Percentiles rank a stretch among this genome's conserved stretches.
Conservation (phyloP, 2,329 filamentous ascomycete genomes). For the Exophiala oligosperma region DNA sequence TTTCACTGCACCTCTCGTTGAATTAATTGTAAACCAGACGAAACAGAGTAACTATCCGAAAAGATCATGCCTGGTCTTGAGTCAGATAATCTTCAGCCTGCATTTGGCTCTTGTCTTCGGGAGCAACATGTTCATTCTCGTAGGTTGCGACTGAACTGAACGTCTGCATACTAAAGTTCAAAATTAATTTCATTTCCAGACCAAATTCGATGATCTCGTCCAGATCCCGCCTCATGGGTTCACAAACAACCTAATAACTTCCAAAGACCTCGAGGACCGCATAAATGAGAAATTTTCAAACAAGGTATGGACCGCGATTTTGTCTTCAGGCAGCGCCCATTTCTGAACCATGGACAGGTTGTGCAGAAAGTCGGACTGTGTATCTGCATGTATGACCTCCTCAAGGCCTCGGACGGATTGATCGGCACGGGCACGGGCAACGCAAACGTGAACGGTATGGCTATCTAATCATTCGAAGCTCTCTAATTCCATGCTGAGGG, state of each 20-base stretch:
- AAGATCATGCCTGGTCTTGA: slow-evolving; percentile 7
- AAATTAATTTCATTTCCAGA: slow-evolving; percentile 53
- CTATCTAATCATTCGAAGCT: slow-evolving; percentile 1
- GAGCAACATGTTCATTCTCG: slow-evolving; percentile 32
- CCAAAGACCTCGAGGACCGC: slow-evolving; percentile 87
- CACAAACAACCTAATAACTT: slow-evolving; percentile 63
- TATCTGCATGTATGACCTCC: slow-evolving; percentile 87
- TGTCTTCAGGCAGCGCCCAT: background rate
- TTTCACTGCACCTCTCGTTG: no score
- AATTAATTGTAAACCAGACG: no score
- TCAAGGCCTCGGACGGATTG: slow-evolving; percentile 86
- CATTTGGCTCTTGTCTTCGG: background rate
- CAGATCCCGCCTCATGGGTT: slow-evolving; percentile 85
- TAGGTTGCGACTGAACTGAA: slow-evolving; percentile 7
- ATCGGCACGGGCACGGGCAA: slow-evolving; percentile 91
- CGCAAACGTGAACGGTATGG: slow-evolving; percentile 86
- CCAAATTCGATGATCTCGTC: slow-evolving; percentile 90
- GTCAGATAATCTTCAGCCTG: background rate
- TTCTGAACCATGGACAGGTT: slow-evolving; percentile 50
- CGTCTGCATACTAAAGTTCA: no score
- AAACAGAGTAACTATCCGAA: background rate
- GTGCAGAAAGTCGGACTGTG: slow-evolving; percentile 94
- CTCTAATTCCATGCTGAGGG: background rate
- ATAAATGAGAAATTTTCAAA: slow-evolving; percentile 98
- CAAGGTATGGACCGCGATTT: slow-evolving; percentile 55